Percentiles rank a stretch among this genome's conserved stretches.
Evolutionary conservation across 2,329 filamentous ascomycete genomes (phyloP).

Genomic region (Ophiostoma quercus): DNA sequence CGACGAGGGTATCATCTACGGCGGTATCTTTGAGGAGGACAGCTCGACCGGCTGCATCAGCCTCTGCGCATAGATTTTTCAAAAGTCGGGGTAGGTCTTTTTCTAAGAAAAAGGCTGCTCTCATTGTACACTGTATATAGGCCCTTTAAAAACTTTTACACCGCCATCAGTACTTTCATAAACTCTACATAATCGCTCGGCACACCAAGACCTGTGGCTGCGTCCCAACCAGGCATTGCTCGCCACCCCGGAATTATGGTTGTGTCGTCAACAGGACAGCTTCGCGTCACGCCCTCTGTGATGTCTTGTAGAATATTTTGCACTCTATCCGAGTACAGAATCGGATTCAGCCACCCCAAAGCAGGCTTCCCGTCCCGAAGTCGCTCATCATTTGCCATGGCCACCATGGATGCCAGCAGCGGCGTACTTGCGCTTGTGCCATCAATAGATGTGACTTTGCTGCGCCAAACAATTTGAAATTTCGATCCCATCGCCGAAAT

Average conservation of each 20-base stretch:
- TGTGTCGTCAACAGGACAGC: conserved; percentile 37
- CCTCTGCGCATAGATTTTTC: conserved; percentile 30
- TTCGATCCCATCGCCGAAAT: conserved; percentile 53
- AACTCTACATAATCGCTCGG: conserved; percentile 38
- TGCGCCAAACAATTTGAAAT: conserved; percentile 41
- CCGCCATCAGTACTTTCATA: background rate
- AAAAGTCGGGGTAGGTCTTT: no score
- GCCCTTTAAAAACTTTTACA: background rate
- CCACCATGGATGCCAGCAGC: conserved; percentile 50
- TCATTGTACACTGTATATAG: background rate
- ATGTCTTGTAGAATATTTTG: conserved; percentile 40
- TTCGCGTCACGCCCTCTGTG: conserved; percentile 37
- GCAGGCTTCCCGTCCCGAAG: conserved; percentile 44
- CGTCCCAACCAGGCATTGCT: conserved; percentile 43
- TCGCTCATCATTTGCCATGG: conserved; percentile 51
- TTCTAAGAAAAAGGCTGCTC: background rate
- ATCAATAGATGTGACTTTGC: conserved; percentile 31
- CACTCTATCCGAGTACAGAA: conserved; percentile 41
- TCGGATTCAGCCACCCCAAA: conserved; percentile 51
- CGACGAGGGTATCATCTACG: conserved; percentile 49
- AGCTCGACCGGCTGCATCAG: conserved; percentile 40
- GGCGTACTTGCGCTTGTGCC: conserved; percentile 52
- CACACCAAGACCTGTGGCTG: conserved; percentile 47
- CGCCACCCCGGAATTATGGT: conserved; percentile 41
- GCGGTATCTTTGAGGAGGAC: conserved; percentile 51